Evolutionary conservation across 83 land plant genomes (phyloP).

Genomic region (Isoetes engelmannii): DNA sequence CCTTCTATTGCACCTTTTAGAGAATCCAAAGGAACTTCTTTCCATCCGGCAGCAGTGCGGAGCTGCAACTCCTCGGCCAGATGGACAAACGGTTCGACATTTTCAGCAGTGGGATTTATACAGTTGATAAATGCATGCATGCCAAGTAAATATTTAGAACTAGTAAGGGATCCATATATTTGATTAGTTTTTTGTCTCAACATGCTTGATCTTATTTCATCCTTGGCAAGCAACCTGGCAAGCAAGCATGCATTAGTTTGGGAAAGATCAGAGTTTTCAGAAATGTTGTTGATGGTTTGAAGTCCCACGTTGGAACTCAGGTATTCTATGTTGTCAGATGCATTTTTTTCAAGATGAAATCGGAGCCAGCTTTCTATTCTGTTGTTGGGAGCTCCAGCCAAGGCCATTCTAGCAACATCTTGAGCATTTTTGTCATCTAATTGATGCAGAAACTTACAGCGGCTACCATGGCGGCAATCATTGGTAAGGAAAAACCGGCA

Average conservation of each 20-base stretch:
- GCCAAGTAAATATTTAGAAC: not conserved
- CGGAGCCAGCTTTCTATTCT: too few species aligned
- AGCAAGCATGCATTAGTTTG: too few species aligned
- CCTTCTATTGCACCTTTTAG: constrained; percentile 1
- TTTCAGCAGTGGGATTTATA: not conserved
- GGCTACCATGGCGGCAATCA: not conserved
- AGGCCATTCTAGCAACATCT: not conserved
- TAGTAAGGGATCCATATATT: constrained; percentile 1
- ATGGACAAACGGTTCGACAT: not conserved
- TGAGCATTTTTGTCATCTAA: not conserved
- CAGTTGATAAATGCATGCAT: constrained; percentile 4
- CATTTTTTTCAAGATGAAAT: too few species aligned
- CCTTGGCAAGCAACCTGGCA: not conserved
- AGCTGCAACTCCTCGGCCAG: constrained; percentile 1
- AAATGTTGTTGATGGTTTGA: too few species aligned
- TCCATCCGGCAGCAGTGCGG: constrained; percentile 8
- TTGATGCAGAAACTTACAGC: constrained; percentile 2
- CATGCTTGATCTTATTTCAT: constrained; percentile 2
- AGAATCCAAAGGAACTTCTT: constrained; percentile 7
- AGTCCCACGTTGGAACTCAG: too few species aligned
- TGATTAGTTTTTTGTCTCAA: not conserved
- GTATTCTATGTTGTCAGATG: too few species aligned
- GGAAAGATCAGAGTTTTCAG: too few species aligned
- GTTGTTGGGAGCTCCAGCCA: too few species aligned
- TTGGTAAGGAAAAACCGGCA: not conserved